Evolutionary conservation across 2,329 filamentous ascomycete genomes (phyloP), one percentile per base, ranked within the genome.

Genomic region (Fusarium secorum): DNA sequence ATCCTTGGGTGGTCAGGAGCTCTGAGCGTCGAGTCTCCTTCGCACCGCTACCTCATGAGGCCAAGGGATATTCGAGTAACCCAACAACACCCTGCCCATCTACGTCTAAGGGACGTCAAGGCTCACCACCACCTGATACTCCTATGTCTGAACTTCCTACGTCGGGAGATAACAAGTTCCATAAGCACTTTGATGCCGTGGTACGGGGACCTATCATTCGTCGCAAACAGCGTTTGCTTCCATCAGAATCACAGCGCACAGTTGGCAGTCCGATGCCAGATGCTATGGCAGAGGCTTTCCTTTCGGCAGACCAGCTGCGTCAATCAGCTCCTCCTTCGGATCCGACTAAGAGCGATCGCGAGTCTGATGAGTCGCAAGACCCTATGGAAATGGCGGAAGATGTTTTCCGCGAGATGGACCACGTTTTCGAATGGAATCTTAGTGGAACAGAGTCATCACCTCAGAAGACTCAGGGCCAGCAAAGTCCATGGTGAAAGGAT

Each of bases 171-270:
- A 74, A 79, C 35, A 81, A 79, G 53, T 88, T 86, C 53, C 78
- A 75, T 22, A 81, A 81, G n/a, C 85, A 87, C 70, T 88, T 88
- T 67, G 79, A 81, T 32, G 80, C 79, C 1, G 78, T 86, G 41
- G 82, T 80, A n/a, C 79, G 75, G 26, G 80, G 80, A 73, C 76
- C 55, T 42, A 70, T 72, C 8, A 72, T 75, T 26, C 76, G 49
- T 20, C 52, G 42, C 11, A 59, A 74, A n/a, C 74, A 76, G 52
- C 78, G 76, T 18, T 72, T 86, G 3, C 72, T 85, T 5, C 84
- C 83, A 8, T 82, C 80, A 22, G 79, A 77, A 17, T 85, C 83
- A 9, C 84, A 86, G 66, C 52, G 71, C 36, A 71, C 61, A 14
- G 36, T 66, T n/a, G 58, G 59, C 26, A 76, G 74, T 39, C 76